Evolutionary conservation across 345 rosid genomes (phyloP), one percentile per base, ranked within the genome.

Genomic region (Cardamine chenopodiifolia): DNA sequence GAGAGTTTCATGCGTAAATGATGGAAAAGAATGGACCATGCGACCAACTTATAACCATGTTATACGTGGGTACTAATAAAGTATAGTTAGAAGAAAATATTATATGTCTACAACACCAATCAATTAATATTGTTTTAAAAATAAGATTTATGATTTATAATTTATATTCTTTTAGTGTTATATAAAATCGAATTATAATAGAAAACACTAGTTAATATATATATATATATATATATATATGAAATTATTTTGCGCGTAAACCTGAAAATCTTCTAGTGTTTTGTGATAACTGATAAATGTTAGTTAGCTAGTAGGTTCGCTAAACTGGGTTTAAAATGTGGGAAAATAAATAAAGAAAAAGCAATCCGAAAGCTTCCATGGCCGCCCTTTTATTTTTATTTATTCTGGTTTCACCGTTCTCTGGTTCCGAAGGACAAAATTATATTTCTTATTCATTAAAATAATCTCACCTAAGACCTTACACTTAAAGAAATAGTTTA

Each of bases 1-100:
- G 48, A 56, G 68, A 28, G 79, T 62, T 25, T 25, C 26, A 26
- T 26, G 28, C 28, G 28, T 3, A 26, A 26, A 26, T 26, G 28
- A 26, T 26, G 28, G 28, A 26, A 26, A 26, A 26, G 28, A 26
- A 26, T 26, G 28, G 28, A 37, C 73, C 56, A 37, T 37, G 37
- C 74, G 57, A 75, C 73, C 63, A 75, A 62, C 70, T 23, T 42
- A 72, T 48, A 56, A 25, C 1, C 1, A 25, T 25, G n/a, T n/a
- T n/a, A n/a, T n/a, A n/a, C 3, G 26, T n/a, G n/a, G n/a, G 26
- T 25, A 25, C 3, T 25, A 25, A 25, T 25, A 25, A 25, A 25
- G 26, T 25, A 25, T 25, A 25, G 26, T 25, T 25, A 25, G 26
- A 25, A 25, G 26, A 25, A 25, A 1, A 25, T n/a, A n/a, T n/a